Conservation (phyloP, 2,329 filamentous ascomycete genomes). For the Aspergillus vadensis region DNA sequence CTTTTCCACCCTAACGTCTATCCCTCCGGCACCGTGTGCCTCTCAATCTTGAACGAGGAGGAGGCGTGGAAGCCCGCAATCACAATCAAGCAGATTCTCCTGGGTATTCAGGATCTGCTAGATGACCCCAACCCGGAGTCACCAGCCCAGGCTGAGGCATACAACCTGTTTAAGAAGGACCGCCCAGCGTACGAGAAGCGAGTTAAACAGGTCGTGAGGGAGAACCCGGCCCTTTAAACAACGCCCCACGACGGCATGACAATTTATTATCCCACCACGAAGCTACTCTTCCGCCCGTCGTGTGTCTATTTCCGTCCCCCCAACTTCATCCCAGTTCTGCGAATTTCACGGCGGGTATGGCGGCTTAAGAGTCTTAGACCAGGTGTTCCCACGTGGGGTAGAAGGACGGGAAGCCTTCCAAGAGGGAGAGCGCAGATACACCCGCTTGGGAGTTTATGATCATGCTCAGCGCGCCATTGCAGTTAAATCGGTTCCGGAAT, state of each 20-base stretch:
- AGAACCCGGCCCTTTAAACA: constrained; percentile 74
- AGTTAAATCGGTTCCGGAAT: background rate
- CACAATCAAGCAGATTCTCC: constrained; percentile 94
- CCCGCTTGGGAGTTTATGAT: background rate
- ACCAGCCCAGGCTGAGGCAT: constrained; percentile 94
- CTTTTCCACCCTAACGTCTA: constrained; percentile 99
- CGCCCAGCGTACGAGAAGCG: constrained; percentile 83
- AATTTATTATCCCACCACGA: background rate
- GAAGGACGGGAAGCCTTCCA: background rate
- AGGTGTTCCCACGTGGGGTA: constrained; percentile 12
- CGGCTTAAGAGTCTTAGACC: background rate
- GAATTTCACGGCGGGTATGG: constrained; percentile 11
- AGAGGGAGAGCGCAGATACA: constrained; percentile 4
- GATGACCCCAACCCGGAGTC: constrained; percentile 97
- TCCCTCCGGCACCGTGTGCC: constrained; percentile 93
- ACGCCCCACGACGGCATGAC: background rate
- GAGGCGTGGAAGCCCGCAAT: constrained; percentile 99
- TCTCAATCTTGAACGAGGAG: constrained; percentile 97
- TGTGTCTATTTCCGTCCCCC: background rate
- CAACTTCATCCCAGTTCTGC: background rate
- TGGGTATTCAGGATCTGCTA: constrained; percentile 93
- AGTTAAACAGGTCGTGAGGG: constrained; percentile 80
- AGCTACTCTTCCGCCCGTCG: background rate
- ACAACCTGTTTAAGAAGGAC: constrained; percentile 95
- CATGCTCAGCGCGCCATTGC: background rate